Conservation (phyloP, 2,329 filamentous ascomycete species). For the Fusarium humuli region DNA sequence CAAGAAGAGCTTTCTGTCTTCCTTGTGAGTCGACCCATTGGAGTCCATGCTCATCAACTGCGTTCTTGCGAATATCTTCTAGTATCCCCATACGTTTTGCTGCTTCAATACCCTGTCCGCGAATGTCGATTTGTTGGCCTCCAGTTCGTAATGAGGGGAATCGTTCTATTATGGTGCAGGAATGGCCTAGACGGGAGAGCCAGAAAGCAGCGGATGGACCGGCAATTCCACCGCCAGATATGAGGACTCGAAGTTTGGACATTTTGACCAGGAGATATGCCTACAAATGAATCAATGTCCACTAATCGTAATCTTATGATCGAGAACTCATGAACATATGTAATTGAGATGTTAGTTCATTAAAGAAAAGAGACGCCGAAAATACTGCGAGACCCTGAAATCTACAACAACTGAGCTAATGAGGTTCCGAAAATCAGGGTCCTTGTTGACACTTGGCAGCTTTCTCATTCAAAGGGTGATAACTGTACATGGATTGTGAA, state of each 20-base stretch:
- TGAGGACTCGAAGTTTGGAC: slow-evolving; percentile 57
- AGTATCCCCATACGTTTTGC: slow-evolving; percentile 56
- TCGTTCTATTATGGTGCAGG: slow-evolving; percentile 60
- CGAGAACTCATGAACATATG: neutral
- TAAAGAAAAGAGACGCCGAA: neutral
- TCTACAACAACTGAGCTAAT: neutral
- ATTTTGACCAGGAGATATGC: neutral
- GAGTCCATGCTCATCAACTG: slow-evolving; percentile 58
- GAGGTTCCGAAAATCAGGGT: neutral
- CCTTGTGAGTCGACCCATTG: slow-evolving; percentile 58
- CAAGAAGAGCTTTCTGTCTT: slow-evolving; percentile 52
- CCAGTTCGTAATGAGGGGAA: slow-evolving; percentile 51
- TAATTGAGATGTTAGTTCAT: neutral
- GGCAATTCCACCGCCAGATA: slow-evolving; percentile 60
- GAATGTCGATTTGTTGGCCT: slow-evolving; percentile 61
- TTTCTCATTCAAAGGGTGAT: neutral
- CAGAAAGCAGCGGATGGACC: slow-evolving; percentile 58
- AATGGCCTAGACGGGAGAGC: slow-evolving; percentile 53
- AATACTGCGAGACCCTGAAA: neutral
- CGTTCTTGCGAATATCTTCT: slow-evolving; percentile 54
- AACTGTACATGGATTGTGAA: neutral
- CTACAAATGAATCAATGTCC: neutral
- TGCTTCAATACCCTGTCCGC: slow-evolving; percentile 55
- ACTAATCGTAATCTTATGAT: neutral
- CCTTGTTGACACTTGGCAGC: neutral